These are phyloP conservation scores for Setaria italica DNA, from an alignment of 202 grass and related monocot genomes.

Conservation along the genomic window DNA sequence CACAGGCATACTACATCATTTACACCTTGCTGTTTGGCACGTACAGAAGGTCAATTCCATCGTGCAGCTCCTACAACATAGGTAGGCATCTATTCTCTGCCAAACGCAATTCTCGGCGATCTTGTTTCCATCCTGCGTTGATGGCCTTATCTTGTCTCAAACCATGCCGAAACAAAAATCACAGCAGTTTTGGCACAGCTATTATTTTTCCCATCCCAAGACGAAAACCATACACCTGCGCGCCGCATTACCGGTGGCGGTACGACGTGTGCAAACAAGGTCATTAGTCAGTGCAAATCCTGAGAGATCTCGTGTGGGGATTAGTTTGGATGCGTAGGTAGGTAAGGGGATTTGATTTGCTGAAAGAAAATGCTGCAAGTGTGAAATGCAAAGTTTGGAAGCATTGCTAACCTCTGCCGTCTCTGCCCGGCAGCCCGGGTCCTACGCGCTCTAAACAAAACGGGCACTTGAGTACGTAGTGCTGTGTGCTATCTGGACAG, in stretches of 20 bases:
- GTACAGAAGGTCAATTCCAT: not conserved
- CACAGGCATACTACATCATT: not conserved
- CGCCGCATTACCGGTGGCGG: constrained; percentile 17
- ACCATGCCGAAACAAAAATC: constrained; percentile 4
- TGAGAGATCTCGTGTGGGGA: constrained; percentile 26
- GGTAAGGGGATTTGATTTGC: constrained; percentile 19
- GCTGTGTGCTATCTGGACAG: not conserved
- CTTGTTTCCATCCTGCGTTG: constrained; percentile 44
- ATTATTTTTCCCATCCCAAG: not conserved
- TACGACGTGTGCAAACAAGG: constrained; percentile 29
- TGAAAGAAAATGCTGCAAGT: not conserved
- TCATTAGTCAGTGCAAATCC: constrained; percentile 36
- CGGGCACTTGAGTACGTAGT: not conserved
- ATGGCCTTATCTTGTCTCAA: not conserved
- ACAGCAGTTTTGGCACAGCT: not conserved
- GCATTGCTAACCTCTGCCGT: constrained; percentile 46
- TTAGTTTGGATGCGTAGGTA: constrained; percentile 27
- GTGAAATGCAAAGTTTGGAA: constrained; percentile 55
- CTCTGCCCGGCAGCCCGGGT: constrained; percentile 15
- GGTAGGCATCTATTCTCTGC: constrained; percentile 2
- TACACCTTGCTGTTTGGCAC: not conserved
- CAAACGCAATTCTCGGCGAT: constrained; percentile 51
- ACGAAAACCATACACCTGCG: constrained; percentile 16
- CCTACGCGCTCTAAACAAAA: constrained; percentile 45
- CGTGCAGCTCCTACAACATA: constrained; percentile 18